Evolutionary conservation across 768 basidiomycete genomes (phyloP).

Genomic region (Mycena galopus): DNA sequence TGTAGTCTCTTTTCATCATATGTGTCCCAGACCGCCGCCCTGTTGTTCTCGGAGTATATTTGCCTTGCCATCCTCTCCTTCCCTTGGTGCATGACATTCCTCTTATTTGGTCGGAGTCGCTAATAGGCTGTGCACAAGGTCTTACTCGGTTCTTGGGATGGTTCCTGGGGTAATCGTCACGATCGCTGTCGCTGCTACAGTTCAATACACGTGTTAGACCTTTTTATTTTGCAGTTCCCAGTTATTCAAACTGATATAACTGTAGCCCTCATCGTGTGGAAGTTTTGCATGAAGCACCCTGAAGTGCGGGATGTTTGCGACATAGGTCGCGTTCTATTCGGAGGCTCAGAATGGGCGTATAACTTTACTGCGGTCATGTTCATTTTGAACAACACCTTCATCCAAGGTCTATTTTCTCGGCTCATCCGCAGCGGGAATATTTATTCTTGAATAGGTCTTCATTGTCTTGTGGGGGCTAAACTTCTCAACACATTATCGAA

Average conservation of each 20-base stretch:
- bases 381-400: conserved; percentile 68
- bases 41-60: conserved; percentile 52
- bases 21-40: conserved; percentile 44
- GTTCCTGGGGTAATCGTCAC: conserved; percentile 59
- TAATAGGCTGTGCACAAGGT: conserved; percentile 2
- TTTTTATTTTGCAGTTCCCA: not conserved
- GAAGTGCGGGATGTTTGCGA: conserved; percentile 65
- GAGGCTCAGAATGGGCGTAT: conserved; percentile 61
- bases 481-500: conserved; percentile 60
- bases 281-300: conserved; percentile 62
- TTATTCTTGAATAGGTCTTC: conserved; percentile 48
- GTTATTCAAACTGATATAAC: not conserved
- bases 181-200: conserved; percentile 51
- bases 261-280: conserved; percentile 54
- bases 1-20: not conserved
- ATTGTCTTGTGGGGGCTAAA: conserved; percentile 60
- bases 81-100: conserved; percentile 35
- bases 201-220: conserved; percentile 53
- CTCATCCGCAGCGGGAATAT: conserved; percentile 26
- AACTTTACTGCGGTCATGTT: conserved; percentile 66
- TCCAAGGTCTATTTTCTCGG: conserved; percentile 52
- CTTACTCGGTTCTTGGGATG: conserved; percentile 55
- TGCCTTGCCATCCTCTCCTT: conserved; percentile 49
- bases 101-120: not conserved
- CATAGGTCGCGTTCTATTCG: conserved; percentile 61